These are phyloP conservation scores for Aspergillaceae sp. DNA, from an alignment of 2,329 filamentous ascomycete species.

Conservation along the genomic window DNA sequence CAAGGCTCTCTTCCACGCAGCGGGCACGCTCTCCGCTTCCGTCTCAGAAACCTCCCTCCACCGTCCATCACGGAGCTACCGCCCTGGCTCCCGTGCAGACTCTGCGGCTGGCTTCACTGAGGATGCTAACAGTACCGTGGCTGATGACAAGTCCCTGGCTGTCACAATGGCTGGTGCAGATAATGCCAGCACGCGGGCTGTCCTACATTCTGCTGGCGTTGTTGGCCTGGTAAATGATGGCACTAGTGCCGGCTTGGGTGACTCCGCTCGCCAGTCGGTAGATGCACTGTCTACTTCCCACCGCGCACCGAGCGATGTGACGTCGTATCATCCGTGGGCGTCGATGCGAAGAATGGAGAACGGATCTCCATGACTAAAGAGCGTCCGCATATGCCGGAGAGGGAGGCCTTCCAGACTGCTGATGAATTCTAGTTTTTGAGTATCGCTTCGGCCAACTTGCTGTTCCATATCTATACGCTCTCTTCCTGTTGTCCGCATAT, in stretches of 20 bases:
- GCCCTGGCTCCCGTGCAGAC: constrained; percentile 14
- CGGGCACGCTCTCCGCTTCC: constrained; percentile 15
- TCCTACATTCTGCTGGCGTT: constrained; percentile 20
- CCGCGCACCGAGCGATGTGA: constrained; percentile 8
- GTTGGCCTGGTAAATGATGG: constrained; percentile 11
- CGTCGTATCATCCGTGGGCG: constrained; percentile 2
- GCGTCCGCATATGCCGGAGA: constrained; percentile 20
- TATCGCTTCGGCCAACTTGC: too few relatives aligned
- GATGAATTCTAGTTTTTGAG: constrained; percentile 8
- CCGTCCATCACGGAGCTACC: constrained; percentile 9
- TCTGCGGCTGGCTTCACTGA: constrained; percentile 23
- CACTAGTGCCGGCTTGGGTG: constrained; percentile 2
- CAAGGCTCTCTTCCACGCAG: constrained; percentile 21
- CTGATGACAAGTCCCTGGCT: constrained; percentile 17
- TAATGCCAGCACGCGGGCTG: constrained; percentile 23
- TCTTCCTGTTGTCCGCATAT: not conserved
- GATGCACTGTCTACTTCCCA: constrained; percentile 14
- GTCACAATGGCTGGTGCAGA: constrained; percentile 11
- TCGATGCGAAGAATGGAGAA: not conserved
- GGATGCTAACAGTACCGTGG: constrained; percentile 20
- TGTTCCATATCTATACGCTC: too few relatives aligned
- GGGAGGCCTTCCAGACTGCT: constrained; percentile 24
- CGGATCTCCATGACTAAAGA: constrained; percentile 3
- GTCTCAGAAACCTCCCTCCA: constrained; percentile 14
- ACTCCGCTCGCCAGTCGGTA: not conserved